Base-by-base conservation (phyloP, 1,284 basidiomycete genomes). In the Ganoderma sinense region DNA sequence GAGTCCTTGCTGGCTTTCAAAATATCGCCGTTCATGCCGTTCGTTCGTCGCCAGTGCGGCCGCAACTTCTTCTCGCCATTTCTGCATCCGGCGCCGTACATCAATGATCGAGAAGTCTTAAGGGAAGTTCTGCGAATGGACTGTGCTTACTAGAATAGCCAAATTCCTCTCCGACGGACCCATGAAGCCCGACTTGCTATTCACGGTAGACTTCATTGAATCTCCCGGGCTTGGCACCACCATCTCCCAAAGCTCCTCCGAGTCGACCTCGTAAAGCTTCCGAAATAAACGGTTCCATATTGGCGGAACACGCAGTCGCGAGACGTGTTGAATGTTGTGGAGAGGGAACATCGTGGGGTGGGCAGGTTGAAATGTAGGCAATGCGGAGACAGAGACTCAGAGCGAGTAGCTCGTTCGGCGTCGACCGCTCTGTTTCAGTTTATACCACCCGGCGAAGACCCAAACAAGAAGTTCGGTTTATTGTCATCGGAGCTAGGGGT, bases 61-160 rank as follows among this genome's bases (percentile, higher is more conserved):
- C 33, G 59, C 59, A n/a, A 60, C 39, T 16, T 60, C n/a, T 58
- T 60, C 39, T 39, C 59, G 39, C 39, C 39, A 60, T 60, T 23
- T 29, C 39, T 60, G 14, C 39, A 40, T 14, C 39, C 59, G 39
- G 23, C 33, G 10, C 18, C 33, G n/a, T 7, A 10, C 48, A 51
- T 51, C 18, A 41, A 60, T 20, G 43, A 45, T n/a, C 39, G 53
- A 60, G 39, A 20, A 39, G 18, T 16, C 16, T 20, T 39, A 7
- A 2, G 13, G 23, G 39, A 13, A 14, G 10, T 20, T 40, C 36
- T 41, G 14, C 36, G 53, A 31, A 41, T 39, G 23, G 8, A 26
- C 39, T 23, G 39, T 26, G 13, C 36, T 23, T 39, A 60, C 58
- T 6, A 60, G 58, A 20, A 60, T 60, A 23, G 58, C 36, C n/a